Percentiles rank a stretch among this genome's conserved stretches.
Conservation (phyloP, 345 rosid genomes). For the Gossypioides kirkii region DNA sequence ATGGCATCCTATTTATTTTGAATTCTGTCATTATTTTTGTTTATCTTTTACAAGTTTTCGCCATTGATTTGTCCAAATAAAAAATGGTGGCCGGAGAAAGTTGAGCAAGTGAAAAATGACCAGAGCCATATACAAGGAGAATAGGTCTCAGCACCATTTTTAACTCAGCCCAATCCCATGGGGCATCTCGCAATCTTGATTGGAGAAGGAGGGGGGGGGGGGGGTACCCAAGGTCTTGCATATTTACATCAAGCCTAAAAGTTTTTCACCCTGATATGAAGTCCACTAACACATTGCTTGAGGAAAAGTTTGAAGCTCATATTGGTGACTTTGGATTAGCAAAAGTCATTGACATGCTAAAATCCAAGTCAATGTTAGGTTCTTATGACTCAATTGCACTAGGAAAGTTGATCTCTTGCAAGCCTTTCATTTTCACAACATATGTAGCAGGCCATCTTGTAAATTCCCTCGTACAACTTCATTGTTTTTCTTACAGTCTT, state of each 20-base stretch:
- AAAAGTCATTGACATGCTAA: conserved; percentile 82
- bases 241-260: conserved; percentile 82
- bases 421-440: not conserved
- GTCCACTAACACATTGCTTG: conserved; percentile 73
- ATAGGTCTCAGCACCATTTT: no score
- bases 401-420: conserved; percentile 28
- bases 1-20: no score
- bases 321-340: conserved; percentile 94
- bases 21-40: no score
- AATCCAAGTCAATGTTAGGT: conserved; percentile 90
- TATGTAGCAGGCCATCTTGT: not conserved
- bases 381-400: conserved; percentile 98
- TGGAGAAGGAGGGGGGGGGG: conserved; percentile 84
- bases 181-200: conserved; percentile 44
- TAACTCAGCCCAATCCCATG: conserved; percentile 22
- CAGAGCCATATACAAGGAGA: no score
- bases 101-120: no score
- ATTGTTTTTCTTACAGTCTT: not conserved
- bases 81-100: no score
- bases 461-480: not conserved
- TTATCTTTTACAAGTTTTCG: no score
- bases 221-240: conserved; percentile 73
- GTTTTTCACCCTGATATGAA: conserved; percentile 84
- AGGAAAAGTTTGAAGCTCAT: conserved; percentile 75
- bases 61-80: no score